phyloP scores from a whole-genome alignment of 164 flowering plant genomes.

The Cinnamomum chago region DNA sequence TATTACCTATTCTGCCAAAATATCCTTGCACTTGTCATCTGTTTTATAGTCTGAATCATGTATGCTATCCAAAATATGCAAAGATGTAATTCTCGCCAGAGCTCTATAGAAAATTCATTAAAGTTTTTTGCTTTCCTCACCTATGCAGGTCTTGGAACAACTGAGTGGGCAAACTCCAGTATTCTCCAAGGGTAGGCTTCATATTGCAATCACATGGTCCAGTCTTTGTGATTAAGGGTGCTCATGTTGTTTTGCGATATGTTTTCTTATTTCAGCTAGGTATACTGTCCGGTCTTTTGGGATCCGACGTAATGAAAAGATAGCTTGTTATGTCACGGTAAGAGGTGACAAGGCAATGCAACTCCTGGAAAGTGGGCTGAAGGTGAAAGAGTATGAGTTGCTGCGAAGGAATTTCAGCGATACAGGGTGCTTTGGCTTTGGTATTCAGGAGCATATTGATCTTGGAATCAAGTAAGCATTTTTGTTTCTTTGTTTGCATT shows the following conservation, averaged over 20 bases:
- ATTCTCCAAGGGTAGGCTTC: slow-evolving; percentile 14
- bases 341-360: slow-evolving; percentile 73
- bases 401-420: slow-evolving; percentile 53
- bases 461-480: slow-evolving; percentile 54
- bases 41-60: no score
- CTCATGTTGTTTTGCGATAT: background rate
- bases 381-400: slow-evolving; percentile 54
- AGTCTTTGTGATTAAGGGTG: background rate
- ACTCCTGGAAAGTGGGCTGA: slow-evolving; percentile 51
- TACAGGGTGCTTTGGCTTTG: slow-evolving; percentile 55
- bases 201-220: background rate
- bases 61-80: no score
- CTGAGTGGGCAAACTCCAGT: slow-evolving; percentile 20
- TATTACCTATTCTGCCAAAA: no score
- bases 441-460: slow-evolving; percentile 60
- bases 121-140: background rate
- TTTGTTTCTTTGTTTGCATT: background rate
- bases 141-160: slow-evolving; percentile 17
- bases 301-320: slow-evolving; percentile 70
- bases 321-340: slow-evolving; percentile 67
- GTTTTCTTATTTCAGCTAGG: slow-evolving; percentile 27
- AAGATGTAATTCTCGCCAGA: no score
- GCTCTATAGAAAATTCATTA: no score
- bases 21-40: no score
- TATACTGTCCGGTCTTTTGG: slow-evolving; percentile 64